Conservation (phyloP, 2,329 filamentous ascomycete species). For the Claviceps fusiformis region DNA sequence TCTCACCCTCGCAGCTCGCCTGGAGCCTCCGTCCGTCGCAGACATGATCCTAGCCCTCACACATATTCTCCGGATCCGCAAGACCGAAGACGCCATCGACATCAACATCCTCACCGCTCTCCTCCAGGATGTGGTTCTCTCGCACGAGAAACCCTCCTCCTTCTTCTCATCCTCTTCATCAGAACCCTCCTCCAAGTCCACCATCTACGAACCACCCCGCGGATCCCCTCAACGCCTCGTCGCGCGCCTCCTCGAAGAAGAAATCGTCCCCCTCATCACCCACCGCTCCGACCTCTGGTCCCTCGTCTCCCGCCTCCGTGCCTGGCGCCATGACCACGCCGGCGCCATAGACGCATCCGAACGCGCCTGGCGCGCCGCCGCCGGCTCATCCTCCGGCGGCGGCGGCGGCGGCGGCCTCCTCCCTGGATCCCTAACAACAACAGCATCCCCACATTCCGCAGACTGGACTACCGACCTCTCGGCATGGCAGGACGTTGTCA, state of each 20-base stretch:
- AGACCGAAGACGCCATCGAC: conserved; percentile 70
- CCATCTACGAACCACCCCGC: conserved; percentile 27
- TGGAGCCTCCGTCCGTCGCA: conserved; percentile 58
- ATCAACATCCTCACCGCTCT: conserved; percentile 56
- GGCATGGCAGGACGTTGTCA: conserved; percentile 60
- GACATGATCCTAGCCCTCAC: conserved; percentile 66
- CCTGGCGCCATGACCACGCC: conserved; percentile 57
- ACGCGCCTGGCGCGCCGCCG: conserved; percentile 71
- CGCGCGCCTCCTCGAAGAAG: conserved; percentile 58
- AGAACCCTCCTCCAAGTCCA: neutral
- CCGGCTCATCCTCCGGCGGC: conserved; percentile 38
- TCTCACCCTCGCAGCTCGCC: conserved; percentile 68
- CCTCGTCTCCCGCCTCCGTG: conserved; percentile 55
- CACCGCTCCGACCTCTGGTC: conserved; percentile 63
- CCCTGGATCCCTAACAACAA: conserved; percentile 17
- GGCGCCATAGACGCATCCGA: conserved; percentile 74
- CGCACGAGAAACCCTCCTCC: conserved; percentile 17
- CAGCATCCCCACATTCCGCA: neutral
- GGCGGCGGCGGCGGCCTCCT: conserved; percentile 29
- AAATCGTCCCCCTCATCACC: conserved; percentile 74
- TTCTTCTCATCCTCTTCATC: conserved; percentile 8
- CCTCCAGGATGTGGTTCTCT: conserved; percentile 53
- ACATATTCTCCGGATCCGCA: conserved; percentile 62
- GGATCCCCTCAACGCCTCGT: conserved; percentile 51
- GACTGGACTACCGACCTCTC: conserved; percentile 39